Percentiles rank a stretch among this genome's conserved stretches.
phyloP scores from a whole-genome alignment of 768 basidiomycete species.

The Symmetrospora coprosmae region DNA sequence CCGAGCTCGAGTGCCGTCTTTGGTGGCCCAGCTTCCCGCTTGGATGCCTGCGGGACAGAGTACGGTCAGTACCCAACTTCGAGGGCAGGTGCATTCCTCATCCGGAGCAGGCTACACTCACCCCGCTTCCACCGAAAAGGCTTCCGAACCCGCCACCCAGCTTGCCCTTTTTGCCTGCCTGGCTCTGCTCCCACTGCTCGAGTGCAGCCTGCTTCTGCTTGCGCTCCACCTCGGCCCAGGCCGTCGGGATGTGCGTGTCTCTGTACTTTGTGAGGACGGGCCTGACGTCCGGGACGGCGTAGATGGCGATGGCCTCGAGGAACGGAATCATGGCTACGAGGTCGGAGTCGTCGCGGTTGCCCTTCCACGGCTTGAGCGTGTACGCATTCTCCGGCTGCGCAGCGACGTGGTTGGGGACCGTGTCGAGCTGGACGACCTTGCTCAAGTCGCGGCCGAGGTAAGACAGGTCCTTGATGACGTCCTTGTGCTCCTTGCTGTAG shows the following conservation, averaged over 20 bases:
- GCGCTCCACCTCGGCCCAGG: slow-evolving; percentile 77
- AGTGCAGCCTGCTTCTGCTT: slow-evolving; percentile 62
- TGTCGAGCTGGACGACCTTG: slow-evolving; percentile 77
- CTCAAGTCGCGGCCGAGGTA: slow-evolving; percentile 87
- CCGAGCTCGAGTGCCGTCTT: slow-evolving; percentile 30
- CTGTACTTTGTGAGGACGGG: slow-evolving; percentile 70
- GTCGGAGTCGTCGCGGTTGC: slow-evolving; percentile 50
- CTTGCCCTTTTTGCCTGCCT: slow-evolving; percentile 30
- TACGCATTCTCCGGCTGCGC: slow-evolving; percentile 82
- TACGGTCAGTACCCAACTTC: background rate
- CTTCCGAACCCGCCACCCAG: slow-evolving; percentile 11
- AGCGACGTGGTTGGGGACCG: slow-evolving; percentile 57
- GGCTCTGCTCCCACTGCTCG: slow-evolving; percentile 59
- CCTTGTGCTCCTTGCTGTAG: slow-evolving; percentile 60
- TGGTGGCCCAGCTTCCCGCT: slow-evolving; percentile 22
- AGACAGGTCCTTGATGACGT: slow-evolving; percentile 84
- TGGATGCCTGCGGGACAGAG: background rate
- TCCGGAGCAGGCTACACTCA: too few relatives aligned
- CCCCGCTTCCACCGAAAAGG: slow-evolving; percentile 5
- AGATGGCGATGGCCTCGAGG: slow-evolving; percentile 91
- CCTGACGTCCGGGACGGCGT: slow-evolving; percentile 61
- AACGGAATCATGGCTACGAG: slow-evolving; percentile 90
- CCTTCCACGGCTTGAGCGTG: slow-evolving; percentile 71
- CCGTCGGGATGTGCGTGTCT: slow-evolving; percentile 73
- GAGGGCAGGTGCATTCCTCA: too few relatives aligned